These are phyloP conservation scores for Urochloa ruziziensis DNA, from an alignment of 176 grass and related monocot species.

Conservation along the genomic window DNA sequence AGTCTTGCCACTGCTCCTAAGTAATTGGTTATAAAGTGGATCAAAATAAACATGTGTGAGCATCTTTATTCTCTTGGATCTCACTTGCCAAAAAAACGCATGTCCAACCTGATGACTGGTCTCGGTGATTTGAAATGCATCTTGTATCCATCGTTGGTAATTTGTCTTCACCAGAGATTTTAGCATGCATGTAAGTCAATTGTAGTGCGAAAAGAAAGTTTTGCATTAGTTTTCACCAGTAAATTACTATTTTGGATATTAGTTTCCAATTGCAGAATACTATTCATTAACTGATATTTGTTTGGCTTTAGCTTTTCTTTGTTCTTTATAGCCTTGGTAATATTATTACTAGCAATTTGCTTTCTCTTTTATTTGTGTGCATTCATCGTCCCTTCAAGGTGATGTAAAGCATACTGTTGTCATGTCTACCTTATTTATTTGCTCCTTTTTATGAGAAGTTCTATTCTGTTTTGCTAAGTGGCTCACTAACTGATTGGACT, in stretches of 20 bases:
- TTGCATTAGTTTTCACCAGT: not conserved
- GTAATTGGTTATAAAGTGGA: constrained; percentile 1
- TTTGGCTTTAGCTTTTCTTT: constrained; percentile 21
- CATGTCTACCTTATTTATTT: not conserved
- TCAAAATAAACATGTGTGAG: not conserved
- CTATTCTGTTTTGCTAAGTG: constrained; percentile 30
- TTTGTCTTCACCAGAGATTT: constrained; percentile 19
- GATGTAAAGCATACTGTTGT: constrained; percentile 24
- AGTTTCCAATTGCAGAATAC: constrained; percentile 11
- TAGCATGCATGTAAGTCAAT: not conserved
- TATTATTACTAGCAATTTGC: constrained; percentile 12
- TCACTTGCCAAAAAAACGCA: constrained; percentile 15
- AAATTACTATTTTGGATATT: not conserved
- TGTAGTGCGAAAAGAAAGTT: not conserved
- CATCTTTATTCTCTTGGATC: not conserved
- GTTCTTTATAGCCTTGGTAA: constrained; percentile 31
- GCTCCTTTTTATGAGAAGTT: constrained; percentile 17
- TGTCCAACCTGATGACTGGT: not conserved
- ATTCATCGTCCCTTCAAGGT: constrained; percentile 27
- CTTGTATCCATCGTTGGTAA: not conserved
- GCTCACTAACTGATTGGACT: constrained; percentile 45
- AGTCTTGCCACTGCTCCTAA: not conserved
- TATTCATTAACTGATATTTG: constrained; percentile 1
- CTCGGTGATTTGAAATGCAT: not conserved
- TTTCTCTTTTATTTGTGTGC: constrained; percentile 14